Evolutionary conservation across 805 yeast species (phyloP).

Genomic region (Candida awuae): DNA sequence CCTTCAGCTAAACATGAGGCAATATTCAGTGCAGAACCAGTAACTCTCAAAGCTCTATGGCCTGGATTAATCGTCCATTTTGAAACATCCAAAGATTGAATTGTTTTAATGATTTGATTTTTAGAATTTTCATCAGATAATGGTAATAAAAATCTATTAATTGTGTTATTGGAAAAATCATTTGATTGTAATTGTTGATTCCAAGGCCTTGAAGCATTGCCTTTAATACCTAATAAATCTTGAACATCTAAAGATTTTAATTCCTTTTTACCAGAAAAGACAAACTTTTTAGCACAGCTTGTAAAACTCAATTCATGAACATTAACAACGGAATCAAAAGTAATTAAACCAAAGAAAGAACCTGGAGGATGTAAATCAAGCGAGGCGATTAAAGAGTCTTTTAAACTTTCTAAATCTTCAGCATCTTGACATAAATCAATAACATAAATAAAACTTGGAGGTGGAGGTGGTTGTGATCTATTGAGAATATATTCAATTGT

Average conservation of each 20-base stretch:
- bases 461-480: conserved; percentile 52
- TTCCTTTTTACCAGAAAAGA: conserved; percentile 86
- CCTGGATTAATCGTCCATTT: conserved; percentile 80
- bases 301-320: conserved; percentile 69
- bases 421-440: conserved; percentile 86
- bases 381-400: conserved; percentile 69
- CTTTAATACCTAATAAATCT: conserved; percentile 30
- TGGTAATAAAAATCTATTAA: conserved; percentile 31
- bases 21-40: conserved; percentile 86
- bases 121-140: conserved; percentile 46
- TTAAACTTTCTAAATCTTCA: conserved; percentile 77
- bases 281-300: conserved; percentile 63
- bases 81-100: conserved; percentile 58
- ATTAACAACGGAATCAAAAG: conserved; percentile 85
- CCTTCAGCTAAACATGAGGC: conserved; percentile 79
- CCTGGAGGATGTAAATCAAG: conserved; percentile 81
- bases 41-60: conserved; percentile 80
- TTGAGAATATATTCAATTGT: conserved; percentile 81
- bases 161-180: conserved; percentile 23
- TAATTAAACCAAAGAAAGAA: conserved; percentile 78
- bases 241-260: conserved; percentile 38
- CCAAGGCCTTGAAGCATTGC: conserved; percentile 32
- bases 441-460: conserved; percentile 81
- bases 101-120: conserved; percentile 67
- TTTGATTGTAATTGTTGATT: conserved; percentile 32